These are phyloP conservation scores for Arthroderma sp. DNA, from an alignment of 2,329 filamentous ascomycete genomes.

Conservation along the genomic window DNA sequence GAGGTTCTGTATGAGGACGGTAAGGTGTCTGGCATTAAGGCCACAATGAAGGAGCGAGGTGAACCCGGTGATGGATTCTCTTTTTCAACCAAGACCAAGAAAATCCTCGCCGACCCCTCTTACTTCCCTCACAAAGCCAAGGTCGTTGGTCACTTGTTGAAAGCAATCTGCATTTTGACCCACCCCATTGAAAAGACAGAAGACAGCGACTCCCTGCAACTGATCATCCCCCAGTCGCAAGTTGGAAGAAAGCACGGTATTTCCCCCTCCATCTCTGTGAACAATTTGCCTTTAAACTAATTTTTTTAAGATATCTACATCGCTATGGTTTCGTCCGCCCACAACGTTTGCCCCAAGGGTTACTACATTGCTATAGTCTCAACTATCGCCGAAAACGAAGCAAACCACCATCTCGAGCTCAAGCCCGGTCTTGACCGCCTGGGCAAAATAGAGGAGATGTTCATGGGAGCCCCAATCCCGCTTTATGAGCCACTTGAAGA, in stretches of 20 bases:
- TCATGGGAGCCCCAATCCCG: constrained; percentile 85
- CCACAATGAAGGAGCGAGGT: constrained; percentile 82
- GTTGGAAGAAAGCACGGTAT: constrained; percentile 90
- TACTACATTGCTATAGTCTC: constrained; percentile 99
- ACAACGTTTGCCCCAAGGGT: constrained; percentile 97
- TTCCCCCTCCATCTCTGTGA: neutral
- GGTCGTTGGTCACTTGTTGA: constrained; percentile 78
- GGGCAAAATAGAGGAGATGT: constrained; percentile 90
- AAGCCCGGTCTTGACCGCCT: constrained; percentile 84
- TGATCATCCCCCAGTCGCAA: constrained; percentile 97
- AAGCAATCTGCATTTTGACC: constrained; percentile 94
- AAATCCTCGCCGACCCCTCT: constrained; percentile 89
- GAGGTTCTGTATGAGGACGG: constrained; percentile 70
- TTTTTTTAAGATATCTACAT: constrained; percentile 71
- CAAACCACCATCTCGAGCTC: constrained; percentile 93
- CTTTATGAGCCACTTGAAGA: constrained; percentile 82
- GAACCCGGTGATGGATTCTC: constrained; percentile 66
- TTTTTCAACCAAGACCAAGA: constrained; percentile 91
- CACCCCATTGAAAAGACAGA: constrained; percentile 86
- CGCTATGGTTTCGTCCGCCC: constrained; percentile 84
- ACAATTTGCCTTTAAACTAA: neutral
- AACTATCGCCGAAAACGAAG: constrained; percentile 81
- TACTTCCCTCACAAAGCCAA: constrained; percentile 89
- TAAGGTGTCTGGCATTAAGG: constrained; percentile 92
- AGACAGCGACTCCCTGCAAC: constrained; percentile 76